A percentile compares a stretch with the other conserved stretches of the same genome.
Conservation (phyloP, 2,329 filamentous ascomycete species). For the Blastomyces parvus region DNA sequence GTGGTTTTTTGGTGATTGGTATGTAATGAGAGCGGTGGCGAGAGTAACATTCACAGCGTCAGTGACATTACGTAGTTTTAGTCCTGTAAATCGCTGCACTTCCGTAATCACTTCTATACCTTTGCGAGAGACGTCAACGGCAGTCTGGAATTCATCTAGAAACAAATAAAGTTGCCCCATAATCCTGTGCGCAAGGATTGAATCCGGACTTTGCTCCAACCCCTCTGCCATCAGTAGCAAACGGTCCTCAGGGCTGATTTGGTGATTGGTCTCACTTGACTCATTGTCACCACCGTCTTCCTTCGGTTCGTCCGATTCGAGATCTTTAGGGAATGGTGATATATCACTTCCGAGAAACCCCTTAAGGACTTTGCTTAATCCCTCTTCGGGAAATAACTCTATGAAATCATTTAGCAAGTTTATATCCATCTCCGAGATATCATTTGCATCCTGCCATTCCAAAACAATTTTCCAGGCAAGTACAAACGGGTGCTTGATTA, state of each 20-base stretch:
- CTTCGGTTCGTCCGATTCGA: slow-evolving; percentile 43
- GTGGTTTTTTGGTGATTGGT: slow-evolving; percentile 83
- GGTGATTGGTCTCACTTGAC: slow-evolving; percentile 25
- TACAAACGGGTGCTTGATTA: slow-evolving; percentile 83
- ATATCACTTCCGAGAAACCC: slow-evolving; percentile 74
- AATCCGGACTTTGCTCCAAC: slow-evolving; percentile 53
- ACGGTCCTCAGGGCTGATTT: slow-evolving; percentile 65
- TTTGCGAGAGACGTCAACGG: slow-evolving; percentile 68
- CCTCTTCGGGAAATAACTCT: slow-evolving; percentile 71
- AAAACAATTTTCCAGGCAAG: slow-evolving; percentile 85
- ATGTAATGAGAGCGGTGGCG: slow-evolving; percentile 79
- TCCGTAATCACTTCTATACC: slow-evolving; percentile 53
- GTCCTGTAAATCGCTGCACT: slow-evolving; percentile 57
- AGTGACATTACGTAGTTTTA: slow-evolving; percentile 57
- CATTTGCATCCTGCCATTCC: slow-evolving; percentile 76
- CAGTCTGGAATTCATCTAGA: slow-evolving; percentile 74
- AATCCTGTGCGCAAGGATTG: slow-evolving; percentile 72
- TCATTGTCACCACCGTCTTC: slow-evolving; percentile 35
- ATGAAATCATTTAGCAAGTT: slow-evolving; percentile 72
- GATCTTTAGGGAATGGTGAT: slow-evolving; percentile 61
- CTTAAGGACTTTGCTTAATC: slow-evolving; percentile 69
- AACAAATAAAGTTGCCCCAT: slow-evolving; percentile 75
- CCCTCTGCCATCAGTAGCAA: slow-evolving; percentile 72
- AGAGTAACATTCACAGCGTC: slow-evolving; percentile 70
- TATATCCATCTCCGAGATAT: slow-evolving; percentile 66